phyloP scores from a whole-genome alignment of 345 rosid genomes.

The Nephelium lappaceum region DNA sequence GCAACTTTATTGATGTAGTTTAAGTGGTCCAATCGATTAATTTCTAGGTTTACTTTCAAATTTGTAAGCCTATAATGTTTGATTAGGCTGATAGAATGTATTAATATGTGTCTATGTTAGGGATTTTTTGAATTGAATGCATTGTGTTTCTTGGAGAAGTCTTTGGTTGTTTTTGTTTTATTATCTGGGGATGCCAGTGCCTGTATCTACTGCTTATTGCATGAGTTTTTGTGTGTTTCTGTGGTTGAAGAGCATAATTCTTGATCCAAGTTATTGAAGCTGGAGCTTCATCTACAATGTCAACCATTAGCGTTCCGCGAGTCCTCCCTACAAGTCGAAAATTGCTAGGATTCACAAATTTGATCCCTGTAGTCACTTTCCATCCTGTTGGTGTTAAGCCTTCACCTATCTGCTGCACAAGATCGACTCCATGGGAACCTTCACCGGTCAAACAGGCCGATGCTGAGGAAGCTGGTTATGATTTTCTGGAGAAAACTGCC shows the following conservation, averaged over 20 bases:
- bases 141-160: neutral
- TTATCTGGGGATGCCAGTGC: neutral
- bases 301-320: slow-evolving; percentile 26
- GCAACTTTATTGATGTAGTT: neutral
- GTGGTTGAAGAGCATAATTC: slow-evolving; percentile 14
- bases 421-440: slow-evolving; percentile 69
- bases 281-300: slow-evolving; percentile 39
- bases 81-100: neutral
- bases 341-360: slow-evolving; percentile 28
- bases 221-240: slow-evolving; percentile 5
- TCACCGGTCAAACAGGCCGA: slow-evolving; percentile 50
- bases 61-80: no score
- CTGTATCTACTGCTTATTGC: neutral
- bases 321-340: slow-evolving; percentile 35
- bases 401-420: slow-evolving; percentile 48
- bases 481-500: slow-evolving; percentile 46
- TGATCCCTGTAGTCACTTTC: slow-evolving; percentile 17
- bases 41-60: no score
- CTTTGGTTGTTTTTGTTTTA: neutral
- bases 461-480: slow-evolving; percentile 42
- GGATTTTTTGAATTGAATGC: neutral
- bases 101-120: neutral
- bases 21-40: no score
- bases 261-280: slow-evolving; percentile 19
- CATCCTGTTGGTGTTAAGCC: slow-evolving; percentile 19